phyloP scores from a whole-genome alignment of 148 eudicot species.

The Camellia sinensis region DNA sequence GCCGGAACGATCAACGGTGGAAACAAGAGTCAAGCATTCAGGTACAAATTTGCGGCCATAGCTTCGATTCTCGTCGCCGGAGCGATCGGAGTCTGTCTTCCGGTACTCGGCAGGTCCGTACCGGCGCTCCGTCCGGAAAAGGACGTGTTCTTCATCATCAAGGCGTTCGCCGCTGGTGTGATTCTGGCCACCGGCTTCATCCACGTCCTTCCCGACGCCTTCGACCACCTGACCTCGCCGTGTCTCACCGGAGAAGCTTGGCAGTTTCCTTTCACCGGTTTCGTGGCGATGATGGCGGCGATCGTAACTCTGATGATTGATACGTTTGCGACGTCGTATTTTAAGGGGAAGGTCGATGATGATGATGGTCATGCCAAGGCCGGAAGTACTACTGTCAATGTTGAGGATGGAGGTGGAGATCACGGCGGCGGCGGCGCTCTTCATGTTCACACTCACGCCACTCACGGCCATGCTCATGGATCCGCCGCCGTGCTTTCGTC shows the following conservation, averaged over 20 bases:
- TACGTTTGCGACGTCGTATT: conserved; percentile 33
- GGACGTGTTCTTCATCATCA: conserved; percentile 31
- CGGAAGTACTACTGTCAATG: too few species aligned
- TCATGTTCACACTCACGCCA: too few species aligned
- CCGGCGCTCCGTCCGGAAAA: conserved; percentile 3
- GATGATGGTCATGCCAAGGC: not conserved
- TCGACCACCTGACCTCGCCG: conserved; percentile 26
- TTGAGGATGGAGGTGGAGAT: too few species aligned
- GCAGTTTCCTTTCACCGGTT: conserved; percentile 37
- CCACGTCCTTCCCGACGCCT: conserved; percentile 39
- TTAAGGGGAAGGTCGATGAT: not conserved
- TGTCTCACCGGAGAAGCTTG: conserved; percentile 29
- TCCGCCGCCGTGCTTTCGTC: too few species aligned
- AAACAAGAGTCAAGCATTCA: conserved; percentile 12
- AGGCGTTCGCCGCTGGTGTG: conserved; percentile 46
- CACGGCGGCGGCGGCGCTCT: too few species aligned
- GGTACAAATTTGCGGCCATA: conserved; percentile 30
- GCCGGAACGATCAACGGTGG: not conserved
- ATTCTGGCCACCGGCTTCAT: conserved; percentile 39
- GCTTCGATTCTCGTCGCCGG: conserved; percentile 21
- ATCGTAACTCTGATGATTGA: conserved; percentile 38
- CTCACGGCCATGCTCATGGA: too few species aligned
- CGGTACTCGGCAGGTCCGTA: conserved; percentile 25
- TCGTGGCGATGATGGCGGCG: conserved; percentile 30
- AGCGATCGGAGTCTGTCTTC: conserved; percentile 30